Percentiles rank a stretch among this genome's conserved stretches.
These are phyloP conservation scores for Ramaria rubella DNA, from an alignment of 768 basidiomycete genomes.

Conservation along the genomic window DNA sequence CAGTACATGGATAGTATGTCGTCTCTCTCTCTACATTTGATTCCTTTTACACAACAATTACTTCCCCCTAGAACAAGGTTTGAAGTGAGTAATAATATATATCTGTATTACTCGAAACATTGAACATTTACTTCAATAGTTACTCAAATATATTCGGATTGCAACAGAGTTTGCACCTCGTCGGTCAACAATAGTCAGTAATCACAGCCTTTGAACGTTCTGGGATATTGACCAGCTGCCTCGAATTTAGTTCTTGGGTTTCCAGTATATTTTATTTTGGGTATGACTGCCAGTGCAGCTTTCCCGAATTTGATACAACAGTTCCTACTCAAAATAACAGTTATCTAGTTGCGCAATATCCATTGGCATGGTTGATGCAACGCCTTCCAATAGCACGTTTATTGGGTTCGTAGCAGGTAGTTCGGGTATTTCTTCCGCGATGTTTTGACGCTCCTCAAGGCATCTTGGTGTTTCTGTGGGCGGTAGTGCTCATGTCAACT, in stretches of 20 bases:
- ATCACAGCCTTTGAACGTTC: background rate
- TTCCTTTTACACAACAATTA: background rate
- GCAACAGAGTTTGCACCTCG: conserved; percentile 4
- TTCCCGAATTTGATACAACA: too few species aligned
- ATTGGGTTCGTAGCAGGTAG: background rate
- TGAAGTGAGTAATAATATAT: background rate
- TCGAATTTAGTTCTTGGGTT: conserved; percentile 6
- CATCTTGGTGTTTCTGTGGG: conserved; percentile 26
- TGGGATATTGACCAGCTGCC: background rate
- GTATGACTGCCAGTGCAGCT: too few species aligned
- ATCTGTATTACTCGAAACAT: background rate
- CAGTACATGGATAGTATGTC: conserved; percentile 12
- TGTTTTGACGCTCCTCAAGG: conserved; percentile 14
- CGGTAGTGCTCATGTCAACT: conserved; percentile 26
- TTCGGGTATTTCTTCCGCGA: background rate
- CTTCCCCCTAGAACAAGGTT: conserved; percentile 4
- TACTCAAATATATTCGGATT: conserved; percentile 10
- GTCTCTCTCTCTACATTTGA: background rate
- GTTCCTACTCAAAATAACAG: conserved; percentile 11
- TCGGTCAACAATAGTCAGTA: conserved; percentile 9
- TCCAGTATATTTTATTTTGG: conserved; percentile 11
- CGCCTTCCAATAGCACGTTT: conserved; percentile 17
- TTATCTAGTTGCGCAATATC: conserved; percentile 25
- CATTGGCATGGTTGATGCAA: conserved; percentile 26
- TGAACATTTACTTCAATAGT: background rate